Evolutionary conservation across 208 protist genomes (phyloP).

Genomic region (Acanthamoeba lenticulata): DNA sequence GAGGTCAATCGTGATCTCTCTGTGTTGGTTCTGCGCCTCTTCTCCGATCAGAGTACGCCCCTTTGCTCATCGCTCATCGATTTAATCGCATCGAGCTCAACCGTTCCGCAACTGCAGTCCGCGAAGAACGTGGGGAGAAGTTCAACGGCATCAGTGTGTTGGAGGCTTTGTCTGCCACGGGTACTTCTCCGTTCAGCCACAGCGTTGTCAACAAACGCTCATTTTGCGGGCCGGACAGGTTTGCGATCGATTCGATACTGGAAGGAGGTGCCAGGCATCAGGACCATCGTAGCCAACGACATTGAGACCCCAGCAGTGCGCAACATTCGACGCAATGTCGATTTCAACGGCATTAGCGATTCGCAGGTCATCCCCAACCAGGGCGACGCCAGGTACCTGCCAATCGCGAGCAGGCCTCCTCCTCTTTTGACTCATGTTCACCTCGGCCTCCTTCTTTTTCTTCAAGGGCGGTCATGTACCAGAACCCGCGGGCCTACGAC

Average conservation of each 20-base stretch:
- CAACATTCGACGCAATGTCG: slow-evolving; percentile 95
- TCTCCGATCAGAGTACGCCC: slow-evolving; percentile 77
- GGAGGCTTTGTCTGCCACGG: slow-evolving; percentile 97
- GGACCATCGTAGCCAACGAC: slow-evolving; percentile 98
- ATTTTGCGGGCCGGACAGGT: slow-evolving; percentile 19
- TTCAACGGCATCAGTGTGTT: slow-evolving; percentile 93
- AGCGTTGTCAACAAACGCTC: background rate
- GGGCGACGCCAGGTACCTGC: slow-evolving; percentile 89
- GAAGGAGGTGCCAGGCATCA: slow-evolving; percentile 96
- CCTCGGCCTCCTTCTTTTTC: no score
- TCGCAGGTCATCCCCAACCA: slow-evolving; percentile 90
- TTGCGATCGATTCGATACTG: slow-evolving; percentile 97
- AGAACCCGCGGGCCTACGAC: slow-evolving; percentile 92
- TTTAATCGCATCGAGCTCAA: background rate
- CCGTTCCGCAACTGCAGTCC: slow-evolving; percentile 1
- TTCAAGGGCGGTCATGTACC: slow-evolving; percentile 86
- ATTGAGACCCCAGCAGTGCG: slow-evolving; percentile 94
- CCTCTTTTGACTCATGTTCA: no score
- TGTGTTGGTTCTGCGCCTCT: slow-evolving; percentile 93
- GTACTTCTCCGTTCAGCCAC: slow-evolving; percentile 69
- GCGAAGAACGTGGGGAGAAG: slow-evolving; percentile 2
- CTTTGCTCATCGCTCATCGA: background rate
- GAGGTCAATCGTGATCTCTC: slow-evolving; percentile 98
- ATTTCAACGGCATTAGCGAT: slow-evolving; percentile 93
- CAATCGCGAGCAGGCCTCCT: background rate